A percentile compares a stretch with the other conserved stretches of the same genome.
phyloP scores from a whole-genome alignment of 257 asterid species.

The Solanum chilense region DNA sequence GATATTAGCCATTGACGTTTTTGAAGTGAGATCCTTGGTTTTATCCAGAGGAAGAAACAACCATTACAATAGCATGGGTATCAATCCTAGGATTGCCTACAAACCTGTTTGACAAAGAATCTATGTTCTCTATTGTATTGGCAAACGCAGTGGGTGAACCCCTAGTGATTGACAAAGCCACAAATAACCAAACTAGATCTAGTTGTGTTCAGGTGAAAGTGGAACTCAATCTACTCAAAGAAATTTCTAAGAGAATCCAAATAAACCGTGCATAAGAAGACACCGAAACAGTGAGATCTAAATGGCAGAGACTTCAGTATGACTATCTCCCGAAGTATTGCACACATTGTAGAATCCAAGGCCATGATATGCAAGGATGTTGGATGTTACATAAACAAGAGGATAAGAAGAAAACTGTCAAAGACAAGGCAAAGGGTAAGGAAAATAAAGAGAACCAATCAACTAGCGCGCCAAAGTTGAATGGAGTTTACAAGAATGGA shows the following conservation, averaged over 20 bases:
- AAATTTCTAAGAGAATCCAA: not conserved
- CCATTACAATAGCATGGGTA: not conserved
- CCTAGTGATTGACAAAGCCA: not conserved
- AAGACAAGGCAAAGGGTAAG: not conserved
- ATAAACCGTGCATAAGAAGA: not conserved
- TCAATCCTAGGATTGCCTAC: not conserved
- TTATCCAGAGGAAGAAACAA: not conserved
- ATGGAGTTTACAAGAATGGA: not conserved
- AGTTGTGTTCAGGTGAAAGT: not conserved
- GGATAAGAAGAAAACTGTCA: not conserved
- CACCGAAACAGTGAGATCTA: not conserved
- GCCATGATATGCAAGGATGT: not conserved
- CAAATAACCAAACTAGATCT: not conserved
- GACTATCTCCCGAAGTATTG: not conserved
- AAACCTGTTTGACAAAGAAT: not conserved
- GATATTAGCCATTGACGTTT: not conserved
- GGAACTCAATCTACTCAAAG: not conserved
- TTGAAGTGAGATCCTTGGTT: not conserved
- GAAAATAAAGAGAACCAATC: not conserved
- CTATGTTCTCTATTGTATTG: not conserved
- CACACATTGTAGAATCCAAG: not conserved
- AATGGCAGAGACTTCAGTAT: not conserved
- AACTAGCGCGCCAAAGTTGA: not conserved
- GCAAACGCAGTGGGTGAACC: not conserved
- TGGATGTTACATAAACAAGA: not conserved